Evolutionary conservation across 225 moss, liverwort and hornwort genomes (phyloP).

Genomic region (Ulota crispa): DNA sequence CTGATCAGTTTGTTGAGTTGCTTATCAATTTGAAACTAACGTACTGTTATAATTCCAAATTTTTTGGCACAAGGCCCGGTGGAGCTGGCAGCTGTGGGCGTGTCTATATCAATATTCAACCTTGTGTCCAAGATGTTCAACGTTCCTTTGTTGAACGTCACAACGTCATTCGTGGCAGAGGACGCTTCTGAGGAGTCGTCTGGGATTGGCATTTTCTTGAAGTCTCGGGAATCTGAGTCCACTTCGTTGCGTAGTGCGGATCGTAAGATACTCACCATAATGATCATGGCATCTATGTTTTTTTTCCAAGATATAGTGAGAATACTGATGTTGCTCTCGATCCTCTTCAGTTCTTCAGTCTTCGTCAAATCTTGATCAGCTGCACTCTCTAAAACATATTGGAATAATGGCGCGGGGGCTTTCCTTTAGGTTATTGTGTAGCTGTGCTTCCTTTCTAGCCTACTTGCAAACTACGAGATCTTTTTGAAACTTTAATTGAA

Average conservation of each 20-base stretch:
- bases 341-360: neutral
- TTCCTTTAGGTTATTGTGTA: neutral
- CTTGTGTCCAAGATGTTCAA: slow-evolving; percentile 60
- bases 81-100: slow-evolving; percentile 66
- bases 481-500: neutral
- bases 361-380: neutral
- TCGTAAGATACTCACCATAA: slow-evolving; percentile 12
- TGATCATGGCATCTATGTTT: neutral
- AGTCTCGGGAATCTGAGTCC: slow-evolving; percentile 26
- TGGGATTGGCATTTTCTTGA: neutral
- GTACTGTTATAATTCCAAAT: neutral
- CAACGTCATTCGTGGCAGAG: slow-evolving; percentile 60
- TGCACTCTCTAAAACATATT: neutral
- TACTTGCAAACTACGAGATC: neutral
- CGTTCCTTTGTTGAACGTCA: slow-evolving; percentile 55
- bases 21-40: neutral
- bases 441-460: neutral
- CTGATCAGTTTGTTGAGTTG: neutral
- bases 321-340: neutral
- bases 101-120: slow-evolving; percentile 57
- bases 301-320: neutral
- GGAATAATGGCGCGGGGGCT: neutral
- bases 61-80: slow-evolving; percentile 38
- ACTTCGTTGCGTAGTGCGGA: neutral
- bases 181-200: slow-evolving; percentile 28